phyloP scores from a whole-genome alignment of 331 rosid species.

The Prunus yedoensis region DNA sequence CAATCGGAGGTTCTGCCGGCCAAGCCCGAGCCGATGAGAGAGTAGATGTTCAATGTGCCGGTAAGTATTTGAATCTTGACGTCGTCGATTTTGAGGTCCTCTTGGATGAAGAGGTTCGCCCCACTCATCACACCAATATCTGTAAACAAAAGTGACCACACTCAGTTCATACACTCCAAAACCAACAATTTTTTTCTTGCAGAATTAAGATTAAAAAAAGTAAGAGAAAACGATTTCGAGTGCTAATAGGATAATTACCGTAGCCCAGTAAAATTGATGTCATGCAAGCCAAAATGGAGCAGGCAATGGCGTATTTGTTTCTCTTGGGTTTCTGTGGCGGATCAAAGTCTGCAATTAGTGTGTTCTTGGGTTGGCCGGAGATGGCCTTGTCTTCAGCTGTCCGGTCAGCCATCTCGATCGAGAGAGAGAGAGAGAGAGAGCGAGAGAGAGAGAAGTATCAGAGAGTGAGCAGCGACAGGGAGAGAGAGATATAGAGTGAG shows the following conservation, averaged over 20 bases:
- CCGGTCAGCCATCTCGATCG: not conserved
- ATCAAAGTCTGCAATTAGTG: not conserved
- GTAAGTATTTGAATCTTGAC: conserved; percentile 46
- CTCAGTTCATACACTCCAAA: no score
- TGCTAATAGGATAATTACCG: not conserved
- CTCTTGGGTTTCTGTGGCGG: conserved; percentile 2
- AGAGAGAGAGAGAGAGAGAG: not conserved
- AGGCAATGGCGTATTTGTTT: conserved; percentile 5
- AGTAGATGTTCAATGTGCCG: conserved; percentile 51
- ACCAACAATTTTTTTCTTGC: no score
- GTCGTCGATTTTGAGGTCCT: conserved; percentile 51
- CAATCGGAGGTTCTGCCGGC: conserved; percentile 63
- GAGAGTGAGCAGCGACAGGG: no score
- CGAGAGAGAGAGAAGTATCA: no score
- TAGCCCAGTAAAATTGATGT: not conserved
- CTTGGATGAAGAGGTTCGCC: conserved; percentile 35
- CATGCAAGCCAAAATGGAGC: not conserved
- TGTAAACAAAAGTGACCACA: not conserved
- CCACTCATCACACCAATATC: conserved; percentile 7
- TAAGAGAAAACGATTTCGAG: no score
- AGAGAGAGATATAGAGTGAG: no score
- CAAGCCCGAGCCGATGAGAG: conserved; percentile 47
- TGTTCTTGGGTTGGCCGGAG: not conserved
- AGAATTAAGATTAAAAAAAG: no score
- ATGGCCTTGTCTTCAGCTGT: not conserved